phyloP scores from a whole-genome alignment of 2,329 filamentous ascomycete species.

The Fusarium sublunatum region DNA sequence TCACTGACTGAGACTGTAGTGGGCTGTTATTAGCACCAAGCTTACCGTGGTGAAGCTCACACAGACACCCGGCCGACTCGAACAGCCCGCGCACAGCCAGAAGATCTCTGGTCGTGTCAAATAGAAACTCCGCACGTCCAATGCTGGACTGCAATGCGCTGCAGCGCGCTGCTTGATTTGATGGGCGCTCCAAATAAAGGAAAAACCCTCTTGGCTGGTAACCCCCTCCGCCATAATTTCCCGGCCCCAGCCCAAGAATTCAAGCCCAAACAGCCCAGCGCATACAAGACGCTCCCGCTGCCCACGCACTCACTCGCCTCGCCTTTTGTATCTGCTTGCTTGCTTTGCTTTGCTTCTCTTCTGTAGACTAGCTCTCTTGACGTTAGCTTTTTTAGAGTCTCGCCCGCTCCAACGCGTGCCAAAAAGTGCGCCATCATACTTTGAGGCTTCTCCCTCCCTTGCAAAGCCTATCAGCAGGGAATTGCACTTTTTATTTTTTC shows the following conservation, averaged over 20 bases:
- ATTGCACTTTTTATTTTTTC: conserved; percentile 39
- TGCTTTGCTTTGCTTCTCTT: conserved; percentile 23
- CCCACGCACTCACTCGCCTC: conserved; percentile 16
- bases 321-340: background rate
- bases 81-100: conserved; percentile 22
- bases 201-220: conserved; percentile 40
- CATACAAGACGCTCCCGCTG: conserved; percentile 37
- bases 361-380: conserved; percentile 38
- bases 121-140: background rate
- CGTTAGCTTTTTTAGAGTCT: conserved; percentile 38
- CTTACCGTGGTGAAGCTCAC: conserved; percentile 28
- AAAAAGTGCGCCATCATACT: conserved; percentile 37
- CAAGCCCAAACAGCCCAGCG: conserved; percentile 36
- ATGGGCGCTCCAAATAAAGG: conserved; percentile 41
- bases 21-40: conserved; percentile 27
- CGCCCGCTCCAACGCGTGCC: conserved; percentile 33
- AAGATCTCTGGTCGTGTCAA: background rate
- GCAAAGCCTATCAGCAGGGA: conserved; percentile 27
- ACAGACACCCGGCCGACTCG: conserved; percentile 24
- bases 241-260: conserved; percentile 42
- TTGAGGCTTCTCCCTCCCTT: conserved; percentile 33
- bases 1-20: conserved; percentile 22
- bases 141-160: conserved; percentile 2
- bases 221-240: conserved; percentile 46
- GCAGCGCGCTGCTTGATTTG: conserved; percentile 21